Conservation (phyloP, 441 rosid genomes). For the Erodium moschatum region DNA sequence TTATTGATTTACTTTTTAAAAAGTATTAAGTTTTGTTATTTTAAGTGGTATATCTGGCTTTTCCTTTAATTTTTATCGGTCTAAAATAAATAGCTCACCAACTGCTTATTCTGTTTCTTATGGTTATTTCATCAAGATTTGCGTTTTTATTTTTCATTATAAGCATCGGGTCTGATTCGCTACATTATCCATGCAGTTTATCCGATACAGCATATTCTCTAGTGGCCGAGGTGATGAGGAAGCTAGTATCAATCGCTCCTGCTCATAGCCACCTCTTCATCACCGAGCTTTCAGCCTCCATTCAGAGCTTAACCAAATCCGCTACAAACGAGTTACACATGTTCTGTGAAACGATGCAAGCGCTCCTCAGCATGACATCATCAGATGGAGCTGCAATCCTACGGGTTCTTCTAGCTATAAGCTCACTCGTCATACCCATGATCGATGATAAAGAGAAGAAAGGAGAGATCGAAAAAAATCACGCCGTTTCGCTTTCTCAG, state of each 20-base stretch:
- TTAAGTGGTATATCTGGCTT: too few relatives aligned
- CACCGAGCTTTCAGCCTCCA: constrained; percentile 69
- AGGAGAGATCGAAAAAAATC: constrained; percentile 43
- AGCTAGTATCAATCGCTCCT: constrained; percentile 74
- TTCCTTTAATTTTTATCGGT: too few relatives aligned
- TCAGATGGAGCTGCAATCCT: constrained; percentile 91
- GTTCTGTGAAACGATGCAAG: constrained; percentile 78
- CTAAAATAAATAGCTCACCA: background rate
- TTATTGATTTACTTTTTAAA: too few relatives aligned
- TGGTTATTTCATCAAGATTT: background rate
- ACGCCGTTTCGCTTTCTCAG: constrained; percentile 52
- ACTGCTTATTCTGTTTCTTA: background rate
- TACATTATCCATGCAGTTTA: constrained; percentile 44
- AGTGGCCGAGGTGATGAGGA: constrained; percentile 87
- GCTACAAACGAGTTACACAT: constrained; percentile 71
- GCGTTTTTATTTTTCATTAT: background rate
- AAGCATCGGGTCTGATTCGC: constrained; percentile 19
- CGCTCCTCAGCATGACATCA: constrained; percentile 63
- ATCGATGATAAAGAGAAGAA: constrained; percentile 48
- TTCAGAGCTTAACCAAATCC: constrained; percentile 63
- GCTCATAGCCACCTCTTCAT: constrained; percentile 74
- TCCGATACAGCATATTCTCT: constrained; percentile 88
- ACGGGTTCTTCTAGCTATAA: constrained; percentile 83
- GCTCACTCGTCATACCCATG: constrained; percentile 61
- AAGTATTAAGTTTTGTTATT: too few relatives aligned